Percentiles rank a stretch among this genome's conserved stretches.
These are phyloP conservation scores for Lecanicillium sp. DNA, from an alignment of 2,329 filamentous ascomycete genomes.

Conservation along the genomic window DNA sequence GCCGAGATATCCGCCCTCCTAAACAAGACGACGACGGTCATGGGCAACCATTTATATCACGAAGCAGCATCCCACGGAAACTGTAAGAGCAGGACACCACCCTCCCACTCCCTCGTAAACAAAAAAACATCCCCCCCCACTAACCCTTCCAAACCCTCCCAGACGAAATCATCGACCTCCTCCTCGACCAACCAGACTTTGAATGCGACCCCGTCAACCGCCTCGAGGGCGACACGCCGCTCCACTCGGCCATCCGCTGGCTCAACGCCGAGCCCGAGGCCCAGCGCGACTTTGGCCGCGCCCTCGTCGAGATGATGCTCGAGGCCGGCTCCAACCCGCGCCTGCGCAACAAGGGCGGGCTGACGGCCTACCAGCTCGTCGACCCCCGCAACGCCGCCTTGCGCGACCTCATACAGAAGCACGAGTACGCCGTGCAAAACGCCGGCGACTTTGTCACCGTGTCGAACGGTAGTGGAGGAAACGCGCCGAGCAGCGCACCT, in stretches of 20 bases:
- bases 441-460: slow-evolving; percentile 46
- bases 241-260: slow-evolving; percentile 73
- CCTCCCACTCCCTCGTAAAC: slow-evolving; percentile 2
- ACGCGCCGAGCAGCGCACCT: slow-evolving; percentile 13
- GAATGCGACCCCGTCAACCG: slow-evolving; percentile 75
- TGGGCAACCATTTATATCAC: slow-evolving; percentile 86
- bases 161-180: slow-evolving; percentile 75
- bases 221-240: slow-evolving; percentile 66
- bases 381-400: slow-evolving; percentile 62
- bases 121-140: slow-evolving; percentile 3
- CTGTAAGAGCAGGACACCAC: slow-evolving; percentile 52
- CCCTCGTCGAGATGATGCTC: slow-evolving; percentile 71
- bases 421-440: slow-evolving; percentile 58
- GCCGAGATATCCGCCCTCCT: slow-evolving; percentile 67
- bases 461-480: slow-evolving; percentile 17
- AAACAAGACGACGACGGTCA: slow-evolving; percentile 75
- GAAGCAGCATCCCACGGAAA: slow-evolving; percentile 80
- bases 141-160: slow-evolving; percentile 8
- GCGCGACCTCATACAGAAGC: slow-evolving; percentile 56
- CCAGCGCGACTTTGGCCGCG: slow-evolving; percentile 56
- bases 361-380: slow-evolving; percentile 64
- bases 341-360: slow-evolving; percentile 61
- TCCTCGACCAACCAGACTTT: slow-evolving; percentile 76
- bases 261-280: slow-evolving; percentile 59
- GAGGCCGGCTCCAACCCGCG: slow-evolving; percentile 62